Evolutionary conservation across 805 yeast genomes (phyloP).

Genomic region (Jamesozyma gamospora): DNA sequence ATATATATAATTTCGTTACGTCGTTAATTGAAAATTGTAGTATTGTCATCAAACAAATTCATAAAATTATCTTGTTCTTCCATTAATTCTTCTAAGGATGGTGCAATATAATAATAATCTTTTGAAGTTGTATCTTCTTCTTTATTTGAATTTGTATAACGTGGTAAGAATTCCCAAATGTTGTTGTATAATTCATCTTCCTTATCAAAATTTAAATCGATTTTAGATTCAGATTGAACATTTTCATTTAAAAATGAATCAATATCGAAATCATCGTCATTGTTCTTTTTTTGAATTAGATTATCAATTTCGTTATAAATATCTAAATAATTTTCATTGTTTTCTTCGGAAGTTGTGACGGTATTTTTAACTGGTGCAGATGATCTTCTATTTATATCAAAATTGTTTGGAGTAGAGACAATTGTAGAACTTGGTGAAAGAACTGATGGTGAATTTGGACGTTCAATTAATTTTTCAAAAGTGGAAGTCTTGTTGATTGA

Average conservation of each 20-base stretch:
- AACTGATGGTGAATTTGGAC: conserved; percentile 3
- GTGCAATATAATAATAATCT: conserved; percentile 17
- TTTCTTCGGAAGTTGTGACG: background rate
- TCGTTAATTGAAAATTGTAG: background rate
- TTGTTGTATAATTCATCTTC: conserved; percentile 8
- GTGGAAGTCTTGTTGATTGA: background rate
- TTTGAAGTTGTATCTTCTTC: background rate
- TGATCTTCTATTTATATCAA: conserved; percentile 1
- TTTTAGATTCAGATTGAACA: background rate
- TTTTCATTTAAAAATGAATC: background rate
- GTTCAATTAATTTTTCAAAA: background rate
- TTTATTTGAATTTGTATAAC: conserved; percentile 4
- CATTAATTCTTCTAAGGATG: conserved; percentile 27
- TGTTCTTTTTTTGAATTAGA: background rate
- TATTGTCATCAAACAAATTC: conserved; percentile 3
- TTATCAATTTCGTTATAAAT: background rate
- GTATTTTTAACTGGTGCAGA: conserved; percentile 3
- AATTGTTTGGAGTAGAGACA: conserved; percentile 4
- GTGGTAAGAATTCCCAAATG: conserved; percentile 10
- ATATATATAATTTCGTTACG: too few species aligned
- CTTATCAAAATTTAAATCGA: background rate
- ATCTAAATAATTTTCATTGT: background rate
- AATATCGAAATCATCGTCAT: background rate
- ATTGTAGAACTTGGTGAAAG: conserved; percentile 6
- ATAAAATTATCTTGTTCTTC: conserved; percentile 21